Evolutionary conservation across 1,284 basidiomycete genomes (phyloP).

Genomic region (Schizophyllum commune): DNA sequence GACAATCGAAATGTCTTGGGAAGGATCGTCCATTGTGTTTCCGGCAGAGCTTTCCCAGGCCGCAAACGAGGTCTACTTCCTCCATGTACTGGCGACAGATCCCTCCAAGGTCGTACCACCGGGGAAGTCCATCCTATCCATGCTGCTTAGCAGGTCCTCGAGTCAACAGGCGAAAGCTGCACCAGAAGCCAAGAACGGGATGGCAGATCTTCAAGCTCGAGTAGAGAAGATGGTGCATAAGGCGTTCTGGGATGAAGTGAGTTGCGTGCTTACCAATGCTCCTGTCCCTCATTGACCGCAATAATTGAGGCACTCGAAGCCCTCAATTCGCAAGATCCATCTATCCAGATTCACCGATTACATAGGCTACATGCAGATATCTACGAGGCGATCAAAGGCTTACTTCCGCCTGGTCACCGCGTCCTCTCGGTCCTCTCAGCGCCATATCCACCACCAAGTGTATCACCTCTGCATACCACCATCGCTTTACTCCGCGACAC

Average conservation of each 20-base stretch:
- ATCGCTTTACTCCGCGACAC: conserved; percentile 43
- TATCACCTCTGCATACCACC: conserved; percentile 53
- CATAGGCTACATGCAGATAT: conserved; percentile 21
- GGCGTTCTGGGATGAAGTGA: conserved; percentile 69
- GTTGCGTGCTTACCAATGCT: too few species aligned
- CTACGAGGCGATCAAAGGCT: conserved; percentile 35
- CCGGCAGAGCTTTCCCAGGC: conserved; percentile 45
- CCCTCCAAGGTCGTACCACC: conserved; percentile 51
- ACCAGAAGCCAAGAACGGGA: conserved; percentile 14
- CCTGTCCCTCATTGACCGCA: background rate
- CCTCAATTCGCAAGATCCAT: conserved; percentile 35
- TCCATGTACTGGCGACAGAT: conserved; percentile 55
- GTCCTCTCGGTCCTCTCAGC: conserved; percentile 42
- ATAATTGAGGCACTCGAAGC: conserved; percentile 12
- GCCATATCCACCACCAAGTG: conserved; percentile 58
- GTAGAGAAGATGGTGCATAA: conserved; percentile 49
- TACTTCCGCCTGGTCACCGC: conserved; percentile 45
- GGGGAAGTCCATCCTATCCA: conserved; percentile 61
- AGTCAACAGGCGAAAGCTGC: conserved; percentile 13
- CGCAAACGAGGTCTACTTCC: conserved; percentile 50
- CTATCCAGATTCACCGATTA: conserved; percentile 30
- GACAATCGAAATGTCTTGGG: background rate
- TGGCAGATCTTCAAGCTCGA: conserved; percentile 33
- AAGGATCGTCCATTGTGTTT: conserved; percentile 13
- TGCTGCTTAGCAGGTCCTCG: conserved; percentile 37